Evolutionary conservation across 139 green algal genomes (phyloP).

Genomic region (Picochlorum sp.): DNA sequence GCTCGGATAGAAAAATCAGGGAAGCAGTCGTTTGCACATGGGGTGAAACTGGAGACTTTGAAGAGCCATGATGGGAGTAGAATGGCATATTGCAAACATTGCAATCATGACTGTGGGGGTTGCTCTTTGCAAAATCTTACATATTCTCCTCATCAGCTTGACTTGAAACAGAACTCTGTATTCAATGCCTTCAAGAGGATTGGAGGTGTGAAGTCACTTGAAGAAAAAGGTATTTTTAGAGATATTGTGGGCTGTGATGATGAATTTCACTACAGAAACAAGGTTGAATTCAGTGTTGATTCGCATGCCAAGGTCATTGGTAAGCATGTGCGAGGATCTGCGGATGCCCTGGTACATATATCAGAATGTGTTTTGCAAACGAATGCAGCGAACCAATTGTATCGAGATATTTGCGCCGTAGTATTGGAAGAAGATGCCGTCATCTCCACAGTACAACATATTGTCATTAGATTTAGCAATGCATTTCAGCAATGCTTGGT

Average conservation of each 20-base stretch:
- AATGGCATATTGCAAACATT: slow-evolving; percentile 48
- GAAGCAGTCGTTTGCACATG: slow-evolving; percentile 25
- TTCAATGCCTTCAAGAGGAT: slow-evolving; percentile 51
- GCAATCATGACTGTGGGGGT: slow-evolving; percentile 66
- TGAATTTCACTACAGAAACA: slow-evolving; percentile 68
- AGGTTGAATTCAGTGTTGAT: slow-evolving; percentile 38
- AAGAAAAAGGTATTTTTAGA: slow-evolving; percentile 22
- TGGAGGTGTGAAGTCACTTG: slow-evolving; percentile 32
- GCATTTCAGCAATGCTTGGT: slow-evolving; percentile 4
- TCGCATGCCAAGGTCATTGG: neutral
- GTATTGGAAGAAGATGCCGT: slow-evolving; percentile 1
- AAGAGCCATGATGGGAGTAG: slow-evolving; percentile 25
- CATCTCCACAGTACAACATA: slow-evolving; percentile 24
- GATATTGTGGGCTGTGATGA: slow-evolving; percentile 21
- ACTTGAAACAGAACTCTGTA: slow-evolving; percentile 59
- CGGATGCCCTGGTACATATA: neutral
- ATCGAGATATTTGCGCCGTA: neutral
- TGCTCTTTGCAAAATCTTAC: slow-evolving; percentile 70
- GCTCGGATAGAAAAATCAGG: slow-evolving; percentile 11
- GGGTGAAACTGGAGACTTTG: slow-evolving; percentile 44
- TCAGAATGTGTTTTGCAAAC: neutral
- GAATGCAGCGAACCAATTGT: neutral
- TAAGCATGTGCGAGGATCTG: neutral
- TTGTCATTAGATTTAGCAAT: slow-evolving; percentile 32
- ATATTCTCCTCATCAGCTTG: slow-evolving; percentile 61